Base-by-base conservation (phyloP, 306 rosid species). In the Corylus heterophylla region DNA sequence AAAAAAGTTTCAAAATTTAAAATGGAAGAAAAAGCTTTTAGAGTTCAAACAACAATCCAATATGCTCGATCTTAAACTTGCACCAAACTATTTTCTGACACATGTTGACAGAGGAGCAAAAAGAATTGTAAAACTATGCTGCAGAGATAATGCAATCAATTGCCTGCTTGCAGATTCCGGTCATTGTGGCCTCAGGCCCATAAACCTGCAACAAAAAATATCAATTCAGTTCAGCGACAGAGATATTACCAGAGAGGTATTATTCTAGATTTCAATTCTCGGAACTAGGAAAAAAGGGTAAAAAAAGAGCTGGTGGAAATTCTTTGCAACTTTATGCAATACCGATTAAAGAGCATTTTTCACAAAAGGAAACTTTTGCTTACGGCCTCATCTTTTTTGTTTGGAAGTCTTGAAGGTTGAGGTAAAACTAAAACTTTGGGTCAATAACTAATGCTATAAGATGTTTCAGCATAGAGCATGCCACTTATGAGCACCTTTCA, bases 151-250 rank as follows among this genome's bases (percentile, higher is more conserved):
- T 81, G 89, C 94, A 91, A 27, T 91, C 97, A 25, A 93, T 93
- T 47, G 98, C 98, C 76, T 93, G 88, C 84, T 89, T 93, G 90
- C 97, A 93, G 80, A 93, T 91, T 69, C 89, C 89, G 1, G 98
- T 93, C 98, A 93, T 93, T 52, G 97, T 93, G 69, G 90, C 94
- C 78, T 93, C 97, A 0, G 94, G 97, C 35, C 97, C 97, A 81
- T 86, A 93, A 70, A 93, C 92, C 97, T 93, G 84, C 79, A 87
- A 61, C 27, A 47, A 79, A 79, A 75, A 74, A 77, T 22, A 50
- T 63, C 54, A 58, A 77, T 10, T 77, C 39, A 54, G 61, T 70
- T 79, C 58, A 52, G 18, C 42, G 71, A 71, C 37, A 27, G 51
- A 80, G 45, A 25, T 64, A 69, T 17, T 22, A 62, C 50, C 55